Base-by-base conservation (phyloP, 352 stramenopile species). In the Pythium dissotocum region DNA sequence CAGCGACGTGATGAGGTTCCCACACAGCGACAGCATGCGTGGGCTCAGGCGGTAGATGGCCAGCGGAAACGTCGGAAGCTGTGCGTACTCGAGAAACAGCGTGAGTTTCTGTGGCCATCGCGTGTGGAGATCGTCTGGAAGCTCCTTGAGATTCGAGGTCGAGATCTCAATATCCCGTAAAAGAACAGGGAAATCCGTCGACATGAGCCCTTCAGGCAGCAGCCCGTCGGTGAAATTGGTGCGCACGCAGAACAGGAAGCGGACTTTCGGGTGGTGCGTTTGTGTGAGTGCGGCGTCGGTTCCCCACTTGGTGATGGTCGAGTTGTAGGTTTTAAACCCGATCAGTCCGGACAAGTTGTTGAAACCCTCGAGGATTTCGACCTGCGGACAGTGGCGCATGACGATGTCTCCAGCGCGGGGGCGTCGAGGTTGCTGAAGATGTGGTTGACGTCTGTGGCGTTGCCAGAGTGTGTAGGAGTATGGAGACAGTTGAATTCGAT, bases 351-450 rank as follows among this genome's bases (percentile, higher is more conserved):
- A 71, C 59, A 88, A 85, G 3, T 60, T 12, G 2, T 74, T 53
- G 1, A 88, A 21, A 1, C 55, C 51, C 0, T 55, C 28, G 1
- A 70, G 58, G 12, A 87, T 67, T 35, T 87, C 75, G 2, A 88
- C 38, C 4, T 33, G 42, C 0, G 65, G 48, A 30, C 78, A 88
- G 33, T 90, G 75, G 8, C 76, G 75, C 10, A 88, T 65, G 10
- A 76, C 62, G 14, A 88, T 52, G 4, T 75, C 14, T 48, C 46
- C 2, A 80, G 59, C 5, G 70, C 73, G 6, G 21, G 16, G 0
- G 38, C 44, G 21, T 87, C 68, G 28, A 87, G 51, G 2, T 26
- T 10, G 2, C 14, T 24, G n/a, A 79, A 72, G 6, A 71, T 53
- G 4, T 26, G 18, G 6, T 61, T 58, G 35, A 62, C 24, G 18